Evolutionary conservation across 179 eudicot species (phyloP).

Genomic region (Silene vulgaris): DNA sequence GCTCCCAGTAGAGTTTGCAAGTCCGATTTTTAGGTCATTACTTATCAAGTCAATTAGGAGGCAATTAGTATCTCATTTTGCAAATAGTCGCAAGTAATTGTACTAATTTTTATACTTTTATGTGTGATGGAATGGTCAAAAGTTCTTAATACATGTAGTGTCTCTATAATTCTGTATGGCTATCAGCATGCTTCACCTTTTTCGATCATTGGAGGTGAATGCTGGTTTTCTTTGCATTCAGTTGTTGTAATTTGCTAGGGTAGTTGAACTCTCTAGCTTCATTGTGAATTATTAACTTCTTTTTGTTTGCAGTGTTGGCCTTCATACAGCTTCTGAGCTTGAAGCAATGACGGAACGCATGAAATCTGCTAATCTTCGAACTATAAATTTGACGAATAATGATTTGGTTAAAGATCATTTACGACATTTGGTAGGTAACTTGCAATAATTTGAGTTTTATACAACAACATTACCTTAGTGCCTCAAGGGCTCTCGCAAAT

Average conservation of each 20-base stretch:
- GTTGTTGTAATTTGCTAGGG: neutral
- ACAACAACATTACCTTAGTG: neutral
- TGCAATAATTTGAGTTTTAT: neutral
- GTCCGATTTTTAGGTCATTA: neutral
- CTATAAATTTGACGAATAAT: constrained; percentile 66
- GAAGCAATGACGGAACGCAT: constrained; percentile 64
- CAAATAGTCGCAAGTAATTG: neutral
- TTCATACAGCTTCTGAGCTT: constrained; percentile 73
- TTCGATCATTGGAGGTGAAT: neutral
- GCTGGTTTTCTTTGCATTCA: neutral
- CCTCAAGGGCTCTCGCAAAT: neutral
- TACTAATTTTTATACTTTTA: neutral
- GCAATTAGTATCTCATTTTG: neutral
- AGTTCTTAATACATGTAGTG: too few relatives aligned
- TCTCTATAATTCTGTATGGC: too few relatives aligned
- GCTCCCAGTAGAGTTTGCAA: neutral
- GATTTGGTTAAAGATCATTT: constrained; percentile 98
- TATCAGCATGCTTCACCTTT: neutral
- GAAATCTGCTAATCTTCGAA: constrained; percentile 65
- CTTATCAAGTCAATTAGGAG: neutral
- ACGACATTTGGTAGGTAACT: constrained; percentile 70
- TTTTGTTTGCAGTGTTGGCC: constrained; percentile 69
- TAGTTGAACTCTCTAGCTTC: neutral
- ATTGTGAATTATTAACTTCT: neutral
- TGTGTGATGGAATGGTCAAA: neutral